Percentiles rank a stretch among this genome's conserved stretches.
phyloP scores from a whole-genome alignment of 768 basidiomycete genomes.

The Kockovaella imperatae region DNA sequence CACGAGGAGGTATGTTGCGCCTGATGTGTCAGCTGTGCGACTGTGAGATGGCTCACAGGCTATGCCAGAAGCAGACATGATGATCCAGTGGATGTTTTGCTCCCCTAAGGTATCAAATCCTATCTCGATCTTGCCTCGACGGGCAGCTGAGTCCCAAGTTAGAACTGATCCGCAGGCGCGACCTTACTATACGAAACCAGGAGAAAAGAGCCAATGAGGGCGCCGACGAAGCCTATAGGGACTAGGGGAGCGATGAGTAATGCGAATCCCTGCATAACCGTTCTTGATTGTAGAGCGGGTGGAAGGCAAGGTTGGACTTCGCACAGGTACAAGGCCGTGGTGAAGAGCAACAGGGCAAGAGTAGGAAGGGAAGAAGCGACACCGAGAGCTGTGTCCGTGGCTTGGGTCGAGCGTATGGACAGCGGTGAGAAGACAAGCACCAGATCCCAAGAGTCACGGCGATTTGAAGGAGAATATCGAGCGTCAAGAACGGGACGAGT shows the following conservation, averaged over 20 bases:
- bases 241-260: conserved; percentile 13
- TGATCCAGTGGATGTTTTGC: too few species aligned
- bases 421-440: too few species aligned
- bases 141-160: too few species aligned
- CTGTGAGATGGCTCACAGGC: too few species aligned
- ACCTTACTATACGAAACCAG: conserved; percentile 9
- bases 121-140: too few species aligned
- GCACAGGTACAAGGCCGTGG: not conserved
- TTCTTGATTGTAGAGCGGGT: not conserved
- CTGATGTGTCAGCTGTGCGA: too few species aligned
- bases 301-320: conserved; percentile 3
- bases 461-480: not conserved
- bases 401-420: too few species aligned
- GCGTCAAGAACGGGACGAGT: not conserved
- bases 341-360: not conserved
- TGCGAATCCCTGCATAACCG: conserved; percentile 1
- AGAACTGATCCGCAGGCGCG: too few species aligned
- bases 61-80: too few species aligned
- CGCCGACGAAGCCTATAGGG: conserved; percentile 9
- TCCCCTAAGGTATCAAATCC: too few species aligned
- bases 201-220: conserved; percentile 13
- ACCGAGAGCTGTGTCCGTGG: conserved; percentile 1
- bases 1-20: too few species aligned
- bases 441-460: too few species aligned
- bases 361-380: not conserved